Percentiles rank a stretch among this genome's conserved stretches.
phyloP scores from a whole-genome alignment of 2,329 filamentous ascomycete species.

The Phyllosticta ampelicida region DNA sequence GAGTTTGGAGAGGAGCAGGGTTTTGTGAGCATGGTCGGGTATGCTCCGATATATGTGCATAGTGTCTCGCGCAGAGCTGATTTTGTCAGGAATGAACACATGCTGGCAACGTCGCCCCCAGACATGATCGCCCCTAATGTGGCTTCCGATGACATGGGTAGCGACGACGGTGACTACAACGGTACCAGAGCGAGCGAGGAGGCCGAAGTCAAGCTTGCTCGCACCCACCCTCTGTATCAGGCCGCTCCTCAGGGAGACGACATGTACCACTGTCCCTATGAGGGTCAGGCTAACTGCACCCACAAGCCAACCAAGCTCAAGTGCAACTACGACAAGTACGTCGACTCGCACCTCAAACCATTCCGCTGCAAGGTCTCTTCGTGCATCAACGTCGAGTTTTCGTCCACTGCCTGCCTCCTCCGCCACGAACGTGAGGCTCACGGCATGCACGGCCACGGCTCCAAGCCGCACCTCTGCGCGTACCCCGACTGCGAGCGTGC shows the following conservation, averaged over 20 bases:
- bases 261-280: constrained; percentile 88
- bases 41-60: not conserved
- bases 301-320: constrained; percentile 94
- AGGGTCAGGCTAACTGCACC: constrained; percentile 61
- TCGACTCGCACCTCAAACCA: constrained; percentile 92
- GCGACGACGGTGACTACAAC: constrained; percentile 12
- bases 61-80: not conserved
- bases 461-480: constrained; percentile 82
- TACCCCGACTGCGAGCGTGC: constrained; percentile 82
- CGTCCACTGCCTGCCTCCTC: constrained; percentile 86
- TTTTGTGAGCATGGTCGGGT: constrained; percentile 6
- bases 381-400: constrained; percentile 82
- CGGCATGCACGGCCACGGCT: constrained; percentile 82
- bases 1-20: constrained; percentile 9
- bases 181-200: constrained; percentile 18
- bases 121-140: constrained; percentile 9
- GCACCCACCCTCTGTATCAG: constrained; percentile 58
- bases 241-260: constrained; percentile 57
- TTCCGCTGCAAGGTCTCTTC: constrained; percentile 83
- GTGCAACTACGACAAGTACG: constrained; percentile 98
- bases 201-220: constrained; percentile 28
- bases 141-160: constrained; percentile 18
- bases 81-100: not conserved
- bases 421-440: constrained; percentile 94
- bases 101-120: not conserved